Evolutionary conservation across 768 basidiomycete genomes (phyloP).

Genomic region (Rhodotorula sphaerocarpa): DNA sequence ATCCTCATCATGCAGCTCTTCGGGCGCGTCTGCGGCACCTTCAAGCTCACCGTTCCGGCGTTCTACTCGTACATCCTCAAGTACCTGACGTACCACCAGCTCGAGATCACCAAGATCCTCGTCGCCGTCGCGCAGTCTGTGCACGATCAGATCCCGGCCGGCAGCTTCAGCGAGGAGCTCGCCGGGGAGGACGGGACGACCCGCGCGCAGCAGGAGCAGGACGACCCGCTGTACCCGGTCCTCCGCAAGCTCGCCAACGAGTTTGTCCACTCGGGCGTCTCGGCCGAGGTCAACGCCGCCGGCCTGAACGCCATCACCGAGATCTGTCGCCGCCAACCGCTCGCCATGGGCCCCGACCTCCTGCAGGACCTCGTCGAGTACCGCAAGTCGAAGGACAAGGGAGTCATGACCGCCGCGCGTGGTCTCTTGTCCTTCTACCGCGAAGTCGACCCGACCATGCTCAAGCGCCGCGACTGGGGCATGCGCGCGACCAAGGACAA

Average conservation of each 20-base stretch:
- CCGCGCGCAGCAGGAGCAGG: neutral
- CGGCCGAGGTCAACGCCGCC: conserved; percentile 86
- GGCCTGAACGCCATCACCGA: conserved; percentile 94
- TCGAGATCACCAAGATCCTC: conserved; percentile 84
- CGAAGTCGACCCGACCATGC: conserved; percentile 89
- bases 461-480: conserved; percentile 81
- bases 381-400: conserved; percentile 87
- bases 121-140: conserved; percentile 88
- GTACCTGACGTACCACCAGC: conserved; percentile 84
- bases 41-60: conserved; percentile 83
- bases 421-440: conserved; percentile 81
- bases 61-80: conserved; percentile 91
- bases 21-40: conserved; percentile 81
- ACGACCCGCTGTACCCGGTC: conserved; percentile 60
- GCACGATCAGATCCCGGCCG: conserved; percentile 85
- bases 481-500: conserved; percentile 67
- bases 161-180: neutral
- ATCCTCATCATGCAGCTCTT: conserved; percentile 94
- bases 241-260: conserved; percentile 86
- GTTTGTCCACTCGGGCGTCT: conserved; percentile 95
- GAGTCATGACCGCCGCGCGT: conserved; percentile 78
- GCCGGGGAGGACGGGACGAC: conserved; percentile 51
- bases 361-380: conserved; percentile 89
- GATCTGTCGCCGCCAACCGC: conserved; percentile 86
- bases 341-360: conserved; percentile 93